Base-by-base conservation (phyloP, 306 rosid species). In the Luffa acutangula region DNA sequence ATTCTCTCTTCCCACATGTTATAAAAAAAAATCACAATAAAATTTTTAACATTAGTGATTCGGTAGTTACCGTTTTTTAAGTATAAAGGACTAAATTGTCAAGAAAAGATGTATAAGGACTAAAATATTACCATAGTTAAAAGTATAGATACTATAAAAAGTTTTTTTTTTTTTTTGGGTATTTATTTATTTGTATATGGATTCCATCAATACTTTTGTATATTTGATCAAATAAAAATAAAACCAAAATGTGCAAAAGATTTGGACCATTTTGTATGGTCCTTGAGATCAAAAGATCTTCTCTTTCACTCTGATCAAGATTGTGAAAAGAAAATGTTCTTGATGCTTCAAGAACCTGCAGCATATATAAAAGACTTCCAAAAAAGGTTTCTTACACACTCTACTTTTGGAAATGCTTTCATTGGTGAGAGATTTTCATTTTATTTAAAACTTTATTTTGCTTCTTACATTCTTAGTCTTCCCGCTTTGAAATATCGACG, bases 361-460 rank as follows among this genome's bases (percentile, higher is more conserved):
- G 7, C 31, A 21, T 46, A 48, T 49, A 48, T 49, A 73, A 73
- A 73, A 33, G 78, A 73, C 78, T 33, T 73, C 78, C 78, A 74
- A 39, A 74, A 74, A 74, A 72, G 62, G 78, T 15, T 74, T 74
- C 78, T 74, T 51, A 15, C 58, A 10, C 58, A 48, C 0, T 13
- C 77, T 25, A 72, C 59, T 72, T 72, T 72, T 72, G 74, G 25
- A 72, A 51, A 15, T 51, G 59, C n/a, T 51, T 48, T 49, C 25
- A 11, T 51, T 18, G 51, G 31, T 66, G 11, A 10, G 9, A 36
- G 21, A 36, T 36, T 64, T 64, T 34, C 60, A 18, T 54, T 62
- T 12, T 3, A 20, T 13, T 25, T 25, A 4, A 33, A 64, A 65
- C 4, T 12, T 59, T 13, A 12, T 12, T 57, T 8, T 57, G 9